Percentiles rank a stretch among this genome's conserved stretches.
Conservation (phyloP, 2,329 filamentous ascomycete genomes). For the Alternaria brassicicola region DNA sequence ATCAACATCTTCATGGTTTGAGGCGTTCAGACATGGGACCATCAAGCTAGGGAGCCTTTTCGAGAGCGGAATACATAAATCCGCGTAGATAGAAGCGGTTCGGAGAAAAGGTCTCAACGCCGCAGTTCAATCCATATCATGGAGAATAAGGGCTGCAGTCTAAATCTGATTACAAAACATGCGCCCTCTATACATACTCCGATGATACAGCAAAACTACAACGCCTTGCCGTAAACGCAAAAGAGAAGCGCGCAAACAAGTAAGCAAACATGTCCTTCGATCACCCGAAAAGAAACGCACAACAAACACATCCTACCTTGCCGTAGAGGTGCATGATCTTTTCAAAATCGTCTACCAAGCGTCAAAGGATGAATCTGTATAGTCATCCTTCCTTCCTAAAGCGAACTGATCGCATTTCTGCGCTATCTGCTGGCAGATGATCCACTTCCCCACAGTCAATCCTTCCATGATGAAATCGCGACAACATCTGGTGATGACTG, state of each 20-base stretch:
- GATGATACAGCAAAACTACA: neutral
- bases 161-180: neutral
- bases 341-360: neutral
- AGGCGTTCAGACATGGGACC: neutral
- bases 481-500: neutral
- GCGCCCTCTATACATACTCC: neutral
- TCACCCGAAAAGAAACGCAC: neutral
- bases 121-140: neutral
- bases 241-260: neutral
- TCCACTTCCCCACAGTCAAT: neutral
- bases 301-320: neutral
- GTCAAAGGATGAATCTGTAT: neutral
- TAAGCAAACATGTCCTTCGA: neutral
- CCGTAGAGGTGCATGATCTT: neutral
- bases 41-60: neutral
- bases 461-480: neutral
- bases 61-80: neutral
- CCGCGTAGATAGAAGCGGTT: neutral
- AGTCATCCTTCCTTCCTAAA: neutral
- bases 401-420: slow-evolving; percentile 1
- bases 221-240: neutral
- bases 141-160: neutral
- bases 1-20: neutral
- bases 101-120: neutral
- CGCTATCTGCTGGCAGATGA: neutral